Evolutionary conservation across 257 asterid species (phyloP).

Genomic region (Primulina eburnea): DNA sequence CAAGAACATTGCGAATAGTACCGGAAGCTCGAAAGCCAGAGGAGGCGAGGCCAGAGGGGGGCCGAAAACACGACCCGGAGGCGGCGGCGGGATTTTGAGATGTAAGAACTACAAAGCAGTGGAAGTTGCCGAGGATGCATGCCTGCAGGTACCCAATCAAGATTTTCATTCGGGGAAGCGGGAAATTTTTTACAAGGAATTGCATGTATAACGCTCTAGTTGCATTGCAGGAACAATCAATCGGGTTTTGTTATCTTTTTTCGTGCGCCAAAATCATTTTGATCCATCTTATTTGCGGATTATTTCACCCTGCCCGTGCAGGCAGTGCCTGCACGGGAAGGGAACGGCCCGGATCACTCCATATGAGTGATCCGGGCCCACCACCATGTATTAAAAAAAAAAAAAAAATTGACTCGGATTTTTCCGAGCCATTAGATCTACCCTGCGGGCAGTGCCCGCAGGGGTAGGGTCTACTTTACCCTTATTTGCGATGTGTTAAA

Average conservation of each 20-base stretch:
- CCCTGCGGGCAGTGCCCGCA: too few relatives aligned
- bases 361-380: too few relatives aligned
- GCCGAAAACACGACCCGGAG: conserved; percentile 22
- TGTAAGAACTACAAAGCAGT: conserved; percentile 61
- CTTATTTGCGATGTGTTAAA: too few relatives aligned
- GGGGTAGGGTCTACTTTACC: too few relatives aligned
- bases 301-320: too few relatives aligned
- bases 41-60: conserved; percentile 18
- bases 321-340: too few relatives aligned
- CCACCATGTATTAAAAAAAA: too few relatives aligned
- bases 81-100: conserved; percentile 54
- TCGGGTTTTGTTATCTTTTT: background rate
- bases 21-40: conserved; percentile 7
- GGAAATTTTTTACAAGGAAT: background rate
- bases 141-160: conserved; percentile 9
- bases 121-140: conserved; percentile 45
- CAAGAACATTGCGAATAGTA: conserved; percentile 4
- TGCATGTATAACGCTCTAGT: conserved; percentile 21
- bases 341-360: too few relatives aligned
- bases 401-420: too few relatives aligned
- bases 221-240: background rate
- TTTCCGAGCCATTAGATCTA: too few relatives aligned
- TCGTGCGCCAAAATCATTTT: background rate
- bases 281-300: too few relatives aligned
- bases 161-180: background rate